Base-by-base conservation (phyloP, 1,284 basidiomycete species). In the Neotropicomus parvogracilis region DNA sequence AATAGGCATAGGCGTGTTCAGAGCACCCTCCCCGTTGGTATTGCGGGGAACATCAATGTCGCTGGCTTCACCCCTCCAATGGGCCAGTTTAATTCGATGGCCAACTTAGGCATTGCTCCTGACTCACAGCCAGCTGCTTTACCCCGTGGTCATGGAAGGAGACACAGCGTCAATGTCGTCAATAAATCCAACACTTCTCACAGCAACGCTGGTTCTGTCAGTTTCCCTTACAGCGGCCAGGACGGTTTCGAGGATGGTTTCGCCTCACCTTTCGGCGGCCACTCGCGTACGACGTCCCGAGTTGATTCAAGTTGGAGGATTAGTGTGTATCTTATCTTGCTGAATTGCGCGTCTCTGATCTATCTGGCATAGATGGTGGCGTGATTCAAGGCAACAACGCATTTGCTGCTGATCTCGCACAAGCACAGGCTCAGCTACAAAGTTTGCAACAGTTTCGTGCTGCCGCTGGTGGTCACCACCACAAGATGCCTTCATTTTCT, bases 381-480 rank as follows among this genome's bases (percentile, higher is more conserved):
- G 83, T 87, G 40, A 76, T 85, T 29, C 81, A 85, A 65, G 75
- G 77, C 46, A 79, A 76, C 51, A 79, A 75, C 53, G 78, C 77
- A 32, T 84, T 83, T 57, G 78, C 85, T 31, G 78, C 87, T 17
- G 92, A 95, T 65, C 83, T 95, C 26, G 92, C 91, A 3, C 89
- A 93, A 62, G 92, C 92, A n/a, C 93, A 95, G 66, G 92, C 94
- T 10, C 97, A 99, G 67, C 77, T 99, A 6, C 91, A 94, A 61
- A 95, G 95, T 59, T 77, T 99, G 40, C 92, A 97, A 63, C 94
- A 97, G 64, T 99, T 98, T 79, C 88, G 97, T 57, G 93, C 92
- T 29, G 92, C 92, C 3, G 88, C 93, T 12, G 94, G 92, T 46
- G 91, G 91, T 13, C 92, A 97, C 55, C 95, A 98, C 68, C 85